Conservation (phyloP, 345 rosid genomes). For the Moringa oleifera region DNA sequence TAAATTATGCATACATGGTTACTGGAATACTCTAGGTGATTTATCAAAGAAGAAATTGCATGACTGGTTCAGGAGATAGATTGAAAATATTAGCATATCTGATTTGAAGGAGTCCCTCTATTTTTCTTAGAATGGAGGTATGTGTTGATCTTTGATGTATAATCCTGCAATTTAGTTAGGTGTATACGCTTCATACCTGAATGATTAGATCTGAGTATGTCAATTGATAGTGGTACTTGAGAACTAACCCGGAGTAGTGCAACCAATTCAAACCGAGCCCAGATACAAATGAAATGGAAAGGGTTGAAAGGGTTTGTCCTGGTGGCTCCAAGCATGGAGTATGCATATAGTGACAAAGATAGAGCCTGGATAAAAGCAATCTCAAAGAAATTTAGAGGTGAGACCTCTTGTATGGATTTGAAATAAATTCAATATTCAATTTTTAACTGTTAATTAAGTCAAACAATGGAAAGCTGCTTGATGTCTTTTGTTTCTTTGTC, state of each 20-base stretch:
- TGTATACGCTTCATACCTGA: not conserved
- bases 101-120: slow-evolving; percentile 67
- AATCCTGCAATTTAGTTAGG: too few relatives aligned
- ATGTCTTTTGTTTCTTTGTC: not conserved
- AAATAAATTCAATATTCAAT: slow-evolving; percentile 7
- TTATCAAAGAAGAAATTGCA: slow-evolving; percentile 36
- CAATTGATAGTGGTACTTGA: slow-evolving; percentile 1
- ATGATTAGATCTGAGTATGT: not conserved
- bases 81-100: slow-evolving; percentile 50
- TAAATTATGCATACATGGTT: slow-evolving; percentile 77
- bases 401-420: slow-evolving; percentile 20
- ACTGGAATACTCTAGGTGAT: slow-evolving; percentile 61
- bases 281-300: slow-evolving; percentile 20
- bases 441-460: slow-evolving; percentile 4
- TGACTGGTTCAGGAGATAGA: slow-evolving; percentile 58
- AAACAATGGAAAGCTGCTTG: slow-evolving; percentile 5
- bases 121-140: slow-evolving; percentile 69
- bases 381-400: slow-evolving; percentile 63
- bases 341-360: slow-evolving; percentile 74
- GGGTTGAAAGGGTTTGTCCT: slow-evolving; percentile 52
- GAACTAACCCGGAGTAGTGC: too few relatives aligned
- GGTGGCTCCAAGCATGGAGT: slow-evolving; percentile 67
- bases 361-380: slow-evolving; percentile 81
- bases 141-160: not conserved
- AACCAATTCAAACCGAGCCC: slow-evolving; percentile 39